Percentiles rank a stretch among this genome's conserved stretches.
Conservation (phyloP, 2,329 filamentous ascomycete species). For the Venturia asperata region DNA sequence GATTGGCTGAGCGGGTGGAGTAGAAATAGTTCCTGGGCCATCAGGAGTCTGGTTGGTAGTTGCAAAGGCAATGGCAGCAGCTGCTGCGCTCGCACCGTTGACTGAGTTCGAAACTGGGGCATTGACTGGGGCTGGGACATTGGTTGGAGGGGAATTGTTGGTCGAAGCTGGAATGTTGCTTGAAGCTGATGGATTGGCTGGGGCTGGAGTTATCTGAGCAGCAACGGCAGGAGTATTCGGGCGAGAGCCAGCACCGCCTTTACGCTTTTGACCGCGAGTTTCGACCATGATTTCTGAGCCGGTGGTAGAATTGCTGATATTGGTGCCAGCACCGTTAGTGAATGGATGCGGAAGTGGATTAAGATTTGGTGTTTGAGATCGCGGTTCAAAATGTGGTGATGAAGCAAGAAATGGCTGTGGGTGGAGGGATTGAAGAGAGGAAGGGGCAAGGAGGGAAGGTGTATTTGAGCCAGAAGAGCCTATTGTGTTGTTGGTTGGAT, state of each 20-base stretch:
- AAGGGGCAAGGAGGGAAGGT: neutral
- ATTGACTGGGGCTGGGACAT: neutral
- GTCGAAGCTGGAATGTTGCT: neutral
- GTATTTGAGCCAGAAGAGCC: conserved; percentile 11
- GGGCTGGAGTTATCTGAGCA: neutral
- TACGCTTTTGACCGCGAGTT: conserved; percentile 13
- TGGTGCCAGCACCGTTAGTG: conserved; percentile 12
- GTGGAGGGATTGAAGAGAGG: conserved; percentile 3
- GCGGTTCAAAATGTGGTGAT: conserved; percentile 8
- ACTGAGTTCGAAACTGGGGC: neutral
- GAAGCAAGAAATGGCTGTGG: conserved; percentile 8
- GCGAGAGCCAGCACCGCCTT: conserved; percentile 1
- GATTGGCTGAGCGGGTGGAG: neutral
- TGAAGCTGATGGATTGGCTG: neutral
- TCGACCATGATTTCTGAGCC: conserved; percentile 8
- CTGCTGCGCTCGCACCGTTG: neutral
- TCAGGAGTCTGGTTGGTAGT: neutral
- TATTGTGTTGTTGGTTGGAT: conserved; percentile 10
- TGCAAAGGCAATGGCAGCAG: neutral
- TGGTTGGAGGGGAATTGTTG: neutral
- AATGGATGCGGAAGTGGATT: neutral
- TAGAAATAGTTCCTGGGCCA: neutral
- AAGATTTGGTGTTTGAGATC: conserved; percentile 1
- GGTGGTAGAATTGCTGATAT: neutral
- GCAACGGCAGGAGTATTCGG: neutral